Evolutionary conservation across 768 basidiomycete species (phyloP).

Genomic region (Leccinum longicurvipes): DNA sequence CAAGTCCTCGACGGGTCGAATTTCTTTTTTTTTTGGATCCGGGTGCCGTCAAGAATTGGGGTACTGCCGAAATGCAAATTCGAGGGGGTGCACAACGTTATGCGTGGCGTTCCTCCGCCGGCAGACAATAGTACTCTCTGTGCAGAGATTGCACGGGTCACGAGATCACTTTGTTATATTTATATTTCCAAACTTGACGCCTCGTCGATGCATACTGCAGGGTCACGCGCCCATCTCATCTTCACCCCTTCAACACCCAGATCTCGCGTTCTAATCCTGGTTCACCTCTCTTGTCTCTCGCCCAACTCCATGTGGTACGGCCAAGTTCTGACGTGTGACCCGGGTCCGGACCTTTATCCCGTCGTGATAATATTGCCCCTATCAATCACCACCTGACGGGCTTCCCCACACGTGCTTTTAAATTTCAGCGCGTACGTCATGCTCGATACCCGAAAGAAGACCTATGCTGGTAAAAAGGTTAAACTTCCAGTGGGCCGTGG

Average conservation of each 20-base stretch:
- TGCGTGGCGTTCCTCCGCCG: neutral
- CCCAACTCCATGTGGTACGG: neutral
- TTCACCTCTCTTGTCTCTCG: neutral
- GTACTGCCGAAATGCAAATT: neutral
- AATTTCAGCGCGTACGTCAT: slow-evolving; percentile 6
- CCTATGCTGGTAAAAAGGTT: slow-evolving; percentile 3
- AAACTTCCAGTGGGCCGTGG: neutral
- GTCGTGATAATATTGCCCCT: neutral
- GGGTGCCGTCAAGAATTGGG: neutral
- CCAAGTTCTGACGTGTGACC: neutral
- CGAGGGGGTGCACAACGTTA: neutral
- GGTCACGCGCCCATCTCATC: neutral
- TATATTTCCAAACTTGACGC: neutral
- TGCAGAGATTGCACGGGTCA: neutral
- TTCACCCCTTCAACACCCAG: neutral
- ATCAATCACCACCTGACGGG: neutral
- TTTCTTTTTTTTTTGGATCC: neutral
- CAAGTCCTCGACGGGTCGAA: neutral
- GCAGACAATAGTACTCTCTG: neutral
- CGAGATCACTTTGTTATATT: neutral
- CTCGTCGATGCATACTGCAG: neutral
- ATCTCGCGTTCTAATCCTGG: neutral
- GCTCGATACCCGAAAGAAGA: neutral
- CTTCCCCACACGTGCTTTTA: neutral
- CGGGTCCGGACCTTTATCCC: neutral